These are phyloP conservation scores for Pseudomassariella vexata DNA, from an alignment of 2,329 filamentous ascomycete genomes.

Conservation along the genomic window DNA sequence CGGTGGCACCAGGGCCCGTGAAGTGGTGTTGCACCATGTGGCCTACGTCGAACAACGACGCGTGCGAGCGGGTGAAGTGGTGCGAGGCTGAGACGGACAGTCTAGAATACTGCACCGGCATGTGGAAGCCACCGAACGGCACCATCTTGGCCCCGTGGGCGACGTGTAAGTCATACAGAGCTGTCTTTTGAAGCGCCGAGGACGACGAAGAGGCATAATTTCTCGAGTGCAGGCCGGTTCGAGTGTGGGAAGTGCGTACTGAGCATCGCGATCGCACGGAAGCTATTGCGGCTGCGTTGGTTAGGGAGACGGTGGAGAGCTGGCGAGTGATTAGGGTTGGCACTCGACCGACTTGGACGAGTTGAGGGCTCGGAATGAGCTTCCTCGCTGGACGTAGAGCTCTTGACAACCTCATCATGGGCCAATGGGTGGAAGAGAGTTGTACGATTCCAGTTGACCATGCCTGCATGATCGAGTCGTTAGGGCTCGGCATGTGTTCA, in stretches of 20 bases:
- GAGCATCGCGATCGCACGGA: too few species aligned
- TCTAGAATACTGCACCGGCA: conserved; percentile 85
- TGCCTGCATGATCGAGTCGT: too few species aligned
- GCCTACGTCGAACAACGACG: conserved; percentile 90
- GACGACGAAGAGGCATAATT: conserved; percentile 15
- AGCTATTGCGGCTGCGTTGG: too few species aligned
- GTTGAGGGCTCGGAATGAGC: too few species aligned
- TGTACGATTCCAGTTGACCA: too few species aligned
- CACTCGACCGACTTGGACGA: too few species aligned
- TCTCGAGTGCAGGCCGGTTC: conserved; percentile 9
- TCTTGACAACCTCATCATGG: too few species aligned
- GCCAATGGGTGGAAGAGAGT: too few species aligned
- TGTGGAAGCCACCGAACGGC: conserved; percentile 86
- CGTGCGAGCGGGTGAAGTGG: conserved; percentile 79
- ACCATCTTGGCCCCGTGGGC: conserved; percentile 86
- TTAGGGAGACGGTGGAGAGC: neutral
- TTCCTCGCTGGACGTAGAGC: too few species aligned
- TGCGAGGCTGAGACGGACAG: conserved; percentile 79
- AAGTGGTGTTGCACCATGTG: conserved; percentile 95
- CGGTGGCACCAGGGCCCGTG: conserved; percentile 70
- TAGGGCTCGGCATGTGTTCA: too few species aligned
- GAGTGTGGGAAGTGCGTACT: neutral
- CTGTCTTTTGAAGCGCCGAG: conserved; percentile 52
- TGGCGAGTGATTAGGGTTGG: too few species aligned
- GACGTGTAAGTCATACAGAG: conserved; percentile 73